These are phyloP conservation scores for Acer yangbiense DNA, from an alignment of 345 rosid genomes.

Conservation along the genomic window DNA sequence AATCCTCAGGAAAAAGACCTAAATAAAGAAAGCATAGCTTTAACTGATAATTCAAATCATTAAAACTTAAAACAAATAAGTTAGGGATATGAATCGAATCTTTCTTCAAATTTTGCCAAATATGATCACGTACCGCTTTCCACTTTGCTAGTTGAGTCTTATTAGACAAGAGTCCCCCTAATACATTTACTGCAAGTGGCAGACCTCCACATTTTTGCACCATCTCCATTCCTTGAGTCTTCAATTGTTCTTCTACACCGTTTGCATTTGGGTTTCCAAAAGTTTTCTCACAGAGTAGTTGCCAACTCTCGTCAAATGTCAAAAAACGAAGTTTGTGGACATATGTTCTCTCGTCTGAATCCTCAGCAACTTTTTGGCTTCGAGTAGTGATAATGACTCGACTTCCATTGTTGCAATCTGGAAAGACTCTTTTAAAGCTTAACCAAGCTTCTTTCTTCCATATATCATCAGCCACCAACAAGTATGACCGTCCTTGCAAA, in stretches of 20 bases:
- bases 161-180: constrained; percentile 30
- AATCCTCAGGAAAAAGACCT: constrained; percentile 30
- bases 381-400: no score
- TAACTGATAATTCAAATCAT: constrained; percentile 30
- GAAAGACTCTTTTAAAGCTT: no score
- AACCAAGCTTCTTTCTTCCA: no score
- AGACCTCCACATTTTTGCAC: constrained; percentile 29
- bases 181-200: constrained; percentile 30
- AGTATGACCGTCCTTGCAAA: no score
- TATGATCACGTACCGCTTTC: no score
- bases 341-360: constrained; percentile 1
- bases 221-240: constrained; percentile 25
- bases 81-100: constrained; percentile 21
- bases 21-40: constrained; percentile 33
- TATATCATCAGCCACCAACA: no score
- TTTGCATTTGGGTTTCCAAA: constrained; percentile 4
- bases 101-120: not conserved
- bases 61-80: constrained; percentile 32
- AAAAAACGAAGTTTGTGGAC: constrained; percentile 21
- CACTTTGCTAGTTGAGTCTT: not conserved
- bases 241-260: not conserved
- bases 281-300: constrained; percentile 23
- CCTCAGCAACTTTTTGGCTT: no score
- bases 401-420: no score
- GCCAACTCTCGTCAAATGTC: constrained; percentile 25